Percentiles rank a stretch among this genome's conserved stretches.
Conservation (phyloP, 2,329 filamentous ascomycete species). For the Ceratocystis destructans region DNA sequence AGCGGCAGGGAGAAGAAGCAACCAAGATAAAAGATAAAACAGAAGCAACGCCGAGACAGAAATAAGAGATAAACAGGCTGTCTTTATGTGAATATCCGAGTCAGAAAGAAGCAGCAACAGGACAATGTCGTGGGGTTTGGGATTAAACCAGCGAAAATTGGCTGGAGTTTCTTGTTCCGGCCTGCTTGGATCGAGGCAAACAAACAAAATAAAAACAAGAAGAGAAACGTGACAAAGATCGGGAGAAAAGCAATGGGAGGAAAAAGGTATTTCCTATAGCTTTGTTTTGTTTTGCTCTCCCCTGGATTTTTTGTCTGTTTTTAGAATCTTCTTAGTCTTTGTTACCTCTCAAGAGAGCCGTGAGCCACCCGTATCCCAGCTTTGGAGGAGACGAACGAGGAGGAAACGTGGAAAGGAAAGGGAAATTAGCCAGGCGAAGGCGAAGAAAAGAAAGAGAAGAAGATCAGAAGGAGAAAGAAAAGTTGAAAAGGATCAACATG, state of each 20-base stretch:
- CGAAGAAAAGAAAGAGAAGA: not conserved
- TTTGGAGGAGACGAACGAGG: no score
- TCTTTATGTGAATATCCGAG: constrained; percentile 3
- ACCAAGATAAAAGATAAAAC: not conserved
- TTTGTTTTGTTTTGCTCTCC: no score
- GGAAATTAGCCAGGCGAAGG: not conserved
- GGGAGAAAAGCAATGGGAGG: not conserved
- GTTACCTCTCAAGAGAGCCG: no score
- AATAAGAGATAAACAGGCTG: not conserved
- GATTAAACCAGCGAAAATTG: not conserved
- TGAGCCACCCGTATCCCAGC: no score
- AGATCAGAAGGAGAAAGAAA: not conserved
- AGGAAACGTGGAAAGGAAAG: no score
- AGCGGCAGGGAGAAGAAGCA: not conserved
- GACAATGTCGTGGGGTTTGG: not conserved
- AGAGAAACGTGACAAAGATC: not conserved
- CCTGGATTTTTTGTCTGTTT: no score
- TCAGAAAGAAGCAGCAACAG: not conserved
- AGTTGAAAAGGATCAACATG: not conserved
- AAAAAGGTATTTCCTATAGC: not conserved
- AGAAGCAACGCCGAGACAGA: not conserved
- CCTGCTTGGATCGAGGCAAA: not conserved
- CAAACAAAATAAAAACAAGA: not conserved
- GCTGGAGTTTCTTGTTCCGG: not conserved
- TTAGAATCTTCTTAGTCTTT: no score